Evolutionary conservation across 1,139 yeast species (phyloP).

Genomic region (Sugiyamaella neomexicana): DNA sequence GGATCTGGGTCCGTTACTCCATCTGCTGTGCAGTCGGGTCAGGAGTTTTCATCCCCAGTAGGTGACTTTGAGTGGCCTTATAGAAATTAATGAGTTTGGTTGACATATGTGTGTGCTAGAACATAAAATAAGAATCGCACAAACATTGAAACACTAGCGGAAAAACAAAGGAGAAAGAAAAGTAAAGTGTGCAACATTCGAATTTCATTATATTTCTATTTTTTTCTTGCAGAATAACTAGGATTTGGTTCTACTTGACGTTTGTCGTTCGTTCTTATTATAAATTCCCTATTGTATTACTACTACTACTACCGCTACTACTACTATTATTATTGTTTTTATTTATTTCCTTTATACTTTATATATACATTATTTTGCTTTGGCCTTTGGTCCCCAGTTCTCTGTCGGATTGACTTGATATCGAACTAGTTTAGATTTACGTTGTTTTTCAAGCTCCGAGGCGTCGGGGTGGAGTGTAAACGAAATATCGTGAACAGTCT

Average conservation of each 20-base stretch:
- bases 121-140: neutral
- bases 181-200: neutral
- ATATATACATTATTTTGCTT: conserved; percentile 28
- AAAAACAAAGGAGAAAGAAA: neutral
- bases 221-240: conserved; percentile 1
- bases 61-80: conserved; percentile 18
- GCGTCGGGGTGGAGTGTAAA: conserved; percentile 56
- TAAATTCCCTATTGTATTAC: conserved; percentile 10
- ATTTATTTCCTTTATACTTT: conserved; percentile 13
- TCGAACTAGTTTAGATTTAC: conserved; percentile 78
- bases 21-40: conserved; percentile 17
- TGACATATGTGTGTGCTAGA: no score
- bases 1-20: conserved; percentile 17
- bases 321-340: conserved; percentile 17
- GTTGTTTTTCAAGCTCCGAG: conserved; percentile 55
- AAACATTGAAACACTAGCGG: neutral
- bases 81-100: conserved; percentile 16
- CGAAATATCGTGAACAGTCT: conserved; percentile 38
- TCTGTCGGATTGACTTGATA: conserved; percentile 90
- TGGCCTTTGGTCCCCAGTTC: conserved; percentile 94
- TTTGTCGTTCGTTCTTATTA: conserved; percentile 12
- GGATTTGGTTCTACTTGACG: conserved; percentile 7
- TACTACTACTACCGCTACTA: conserved; percentile 10
- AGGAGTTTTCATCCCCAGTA: conserved; percentile 12
- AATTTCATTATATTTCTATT: conserved; percentile 7